A percentile compares a stretch with the other conserved stretches of the same genome.
Evolutionary conservation across 1,139 yeast species (phyloP).

Genomic region (Ogataea hybrid): DNA sequence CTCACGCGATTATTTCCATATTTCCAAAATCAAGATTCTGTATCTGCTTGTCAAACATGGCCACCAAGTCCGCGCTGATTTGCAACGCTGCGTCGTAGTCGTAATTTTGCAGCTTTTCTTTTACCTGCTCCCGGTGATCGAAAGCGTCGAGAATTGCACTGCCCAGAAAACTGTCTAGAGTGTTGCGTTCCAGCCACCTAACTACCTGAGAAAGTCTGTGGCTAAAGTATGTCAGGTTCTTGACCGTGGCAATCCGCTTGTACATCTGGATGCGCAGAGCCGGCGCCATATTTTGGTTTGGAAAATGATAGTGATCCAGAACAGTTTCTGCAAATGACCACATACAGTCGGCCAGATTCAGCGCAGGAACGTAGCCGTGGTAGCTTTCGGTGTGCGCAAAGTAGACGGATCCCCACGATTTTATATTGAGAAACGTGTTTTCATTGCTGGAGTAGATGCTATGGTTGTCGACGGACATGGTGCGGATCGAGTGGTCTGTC

Average conservation of each 20-base stretch:
- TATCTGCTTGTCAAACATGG: not conserved
- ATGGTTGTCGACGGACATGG: slow-evolving; percentile 14
- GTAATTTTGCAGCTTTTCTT: slow-evolving; percentile 4
- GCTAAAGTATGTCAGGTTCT: slow-evolving; percentile 21
- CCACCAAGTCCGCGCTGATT: slow-evolving; percentile 8
- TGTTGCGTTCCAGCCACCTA: slow-evolving; percentile 6
- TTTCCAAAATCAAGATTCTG: slow-evolving; percentile 1
- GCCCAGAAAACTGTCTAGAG: slow-evolving; percentile 9
- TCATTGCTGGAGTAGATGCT: slow-evolving; percentile 18
- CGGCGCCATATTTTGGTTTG: slow-evolving; percentile 26
- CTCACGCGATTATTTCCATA: not conserved
- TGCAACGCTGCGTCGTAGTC: slow-evolving; percentile 15
- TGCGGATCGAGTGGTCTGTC: slow-evolving; percentile 18
- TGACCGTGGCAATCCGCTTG: slow-evolving; percentile 22
- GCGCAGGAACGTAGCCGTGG: not conserved
- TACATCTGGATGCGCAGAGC: slow-evolving; percentile 21
- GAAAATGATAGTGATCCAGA: slow-evolving; percentile 22
- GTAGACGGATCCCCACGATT: slow-evolving; percentile 27
- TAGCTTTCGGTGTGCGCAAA: slow-evolving; percentile 20
- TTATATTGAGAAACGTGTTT: slow-evolving; percentile 20
- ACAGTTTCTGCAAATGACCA: slow-evolving; percentile 25
- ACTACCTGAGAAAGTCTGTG: slow-evolving; percentile 13
- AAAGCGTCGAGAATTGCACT: slow-evolving; percentile 12
- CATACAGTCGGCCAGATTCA: slow-evolving; percentile 21
- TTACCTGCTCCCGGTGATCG: slow-evolving; percentile 16